phyloP scores from a whole-genome alignment of 2,329 filamentous ascomycete genomes.

The Dothideomycetes sp. region DNA sequence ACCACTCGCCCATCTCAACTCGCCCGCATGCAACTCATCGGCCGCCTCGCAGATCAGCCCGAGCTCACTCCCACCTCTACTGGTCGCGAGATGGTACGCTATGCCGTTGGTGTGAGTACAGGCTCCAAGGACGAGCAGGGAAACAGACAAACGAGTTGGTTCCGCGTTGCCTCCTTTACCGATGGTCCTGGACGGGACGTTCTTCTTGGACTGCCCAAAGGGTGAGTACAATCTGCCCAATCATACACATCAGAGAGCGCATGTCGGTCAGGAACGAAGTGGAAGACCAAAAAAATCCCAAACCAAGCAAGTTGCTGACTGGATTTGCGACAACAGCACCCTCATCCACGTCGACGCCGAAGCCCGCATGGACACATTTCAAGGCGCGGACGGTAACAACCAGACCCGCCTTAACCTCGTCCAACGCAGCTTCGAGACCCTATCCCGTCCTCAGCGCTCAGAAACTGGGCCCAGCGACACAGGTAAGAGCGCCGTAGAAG shows the following conservation, averaged over 20 bases:
- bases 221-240: too few species aligned
- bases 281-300: too few species aligned
- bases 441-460: slow-evolving; percentile 24
- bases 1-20: slow-evolving; percentile 51
- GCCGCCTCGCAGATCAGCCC: slow-evolving; percentile 69
- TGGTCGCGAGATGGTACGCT: slow-evolving; percentile 66
- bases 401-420: slow-evolving; percentile 55
- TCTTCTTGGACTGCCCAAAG: slow-evolving; percentile 66
- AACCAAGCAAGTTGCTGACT: neutral
- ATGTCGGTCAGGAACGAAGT: too few species aligned
- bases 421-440: slow-evolving; percentile 52
- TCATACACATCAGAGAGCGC: too few species aligned
- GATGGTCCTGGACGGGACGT: slow-evolving; percentile 61
- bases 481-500: slow-evolving; percentile 15
- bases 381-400: slow-evolving; percentile 59
- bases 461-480: slow-evolving; percentile 12
- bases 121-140: slow-evolving; percentile 54
- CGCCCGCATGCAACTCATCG: slow-evolving; percentile 77
- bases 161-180: slow-evolving; percentile 63
- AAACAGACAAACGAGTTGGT: slow-evolving; percentile 74
- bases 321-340: slow-evolving; percentile 45
- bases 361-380: slow-evolving; percentile 54
- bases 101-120: slow-evolving; percentile 59
- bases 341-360: slow-evolving; percentile 79
- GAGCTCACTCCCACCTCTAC: slow-evolving; percentile 61